Percentiles rank a stretch among this genome's conserved stretches.
These are phyloP conservation scores for Fraxinus greggii DNA, from an alignment of 305 asterid species.

Conservation along the genomic window DNA sequence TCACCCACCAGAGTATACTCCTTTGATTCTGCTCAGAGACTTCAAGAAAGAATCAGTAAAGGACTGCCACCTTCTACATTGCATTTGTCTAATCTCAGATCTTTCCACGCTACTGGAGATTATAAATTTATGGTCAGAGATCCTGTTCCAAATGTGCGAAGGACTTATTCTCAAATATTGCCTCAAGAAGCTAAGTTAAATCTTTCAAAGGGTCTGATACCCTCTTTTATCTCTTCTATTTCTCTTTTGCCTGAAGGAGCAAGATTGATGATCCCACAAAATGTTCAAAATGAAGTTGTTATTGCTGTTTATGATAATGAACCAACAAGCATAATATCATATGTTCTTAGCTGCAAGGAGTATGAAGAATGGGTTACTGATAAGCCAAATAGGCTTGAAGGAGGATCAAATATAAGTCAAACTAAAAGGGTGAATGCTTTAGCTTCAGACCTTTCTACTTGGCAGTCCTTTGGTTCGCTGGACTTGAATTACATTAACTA, in stretches of 20 bases:
- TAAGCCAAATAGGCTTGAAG: conserved; percentile 37
- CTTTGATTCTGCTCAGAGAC: conserved; percentile 83
- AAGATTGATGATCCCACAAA: conserved; percentile 59
- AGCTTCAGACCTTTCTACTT: conserved; percentile 54
- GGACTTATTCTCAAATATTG: conserved; percentile 54
- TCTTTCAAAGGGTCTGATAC: conserved; percentile 33
- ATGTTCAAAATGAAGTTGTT: conserved; percentile 44
- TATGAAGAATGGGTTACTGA: conserved; percentile 57
- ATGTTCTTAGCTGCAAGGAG: conserved; percentile 67
- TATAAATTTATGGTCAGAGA: conserved; percentile 77
- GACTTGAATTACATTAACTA: conserved; percentile 58
- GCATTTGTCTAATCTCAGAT: conserved; percentile 51
- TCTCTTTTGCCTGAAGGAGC: conserved; percentile 79
- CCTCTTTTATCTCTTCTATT: conserved; percentile 48
- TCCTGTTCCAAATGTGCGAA: conserved; percentile 52
- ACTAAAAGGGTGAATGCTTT: conserved; percentile 37
- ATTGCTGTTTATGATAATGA: conserved; percentile 74
- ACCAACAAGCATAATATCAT: conserved; percentile 84
- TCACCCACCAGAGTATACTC: conserved; percentile 70
- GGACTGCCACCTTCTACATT: conserved; percentile 64
- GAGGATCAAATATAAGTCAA: conserved; percentile 36
- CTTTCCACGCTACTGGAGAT: conserved; percentile 91
- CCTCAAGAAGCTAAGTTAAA: conserved; percentile 50
- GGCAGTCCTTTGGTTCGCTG: conserved; percentile 67
- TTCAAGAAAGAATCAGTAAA: conserved; percentile 61